Percentiles rank a stretch among this genome's conserved stretches.
These are phyloP conservation scores for Xylaria sp. DNA, from an alignment of 2,329 filamentous ascomycete species.

Conservation along the genomic window DNA sequence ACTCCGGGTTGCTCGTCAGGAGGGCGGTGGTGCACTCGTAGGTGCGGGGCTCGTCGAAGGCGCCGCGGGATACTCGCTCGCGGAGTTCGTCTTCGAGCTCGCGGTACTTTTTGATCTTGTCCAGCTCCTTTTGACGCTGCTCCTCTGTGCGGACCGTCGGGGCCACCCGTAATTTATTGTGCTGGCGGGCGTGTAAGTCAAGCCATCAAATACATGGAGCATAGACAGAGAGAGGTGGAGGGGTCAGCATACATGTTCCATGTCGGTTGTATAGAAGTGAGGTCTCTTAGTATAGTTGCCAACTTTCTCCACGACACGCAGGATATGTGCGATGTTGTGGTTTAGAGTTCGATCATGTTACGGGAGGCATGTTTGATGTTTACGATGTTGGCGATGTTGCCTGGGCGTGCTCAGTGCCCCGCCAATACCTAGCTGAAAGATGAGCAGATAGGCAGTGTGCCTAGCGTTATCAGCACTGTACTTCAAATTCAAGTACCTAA, in stretches of 20 bases:
- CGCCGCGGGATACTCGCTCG: constrained; percentile 62
- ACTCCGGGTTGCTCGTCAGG: constrained; percentile 82
- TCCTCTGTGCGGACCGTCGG: constrained; percentile 71
- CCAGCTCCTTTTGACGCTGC: constrained; percentile 75
- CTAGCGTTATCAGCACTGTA: too few relatives aligned
- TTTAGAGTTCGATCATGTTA: neutral
- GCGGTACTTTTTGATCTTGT: constrained; percentile 80
- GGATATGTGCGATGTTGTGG: neutral
- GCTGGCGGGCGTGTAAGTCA: constrained; percentile 61
- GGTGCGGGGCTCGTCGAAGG: constrained; percentile 60
- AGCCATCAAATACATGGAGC: too few relatives aligned
- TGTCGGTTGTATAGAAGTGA: constrained; percentile 35
- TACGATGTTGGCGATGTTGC: constrained; percentile 5
- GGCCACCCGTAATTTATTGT: constrained; percentile 80
- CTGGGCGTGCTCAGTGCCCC: neutral
- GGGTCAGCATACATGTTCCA: constrained; percentile 31
- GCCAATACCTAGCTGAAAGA: too few relatives aligned
- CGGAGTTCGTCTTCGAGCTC: constrained; percentile 75
- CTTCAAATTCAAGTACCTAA: too few relatives aligned
- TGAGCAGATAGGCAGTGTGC: too few relatives aligned
- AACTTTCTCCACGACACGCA: neutral
- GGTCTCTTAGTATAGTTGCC: constrained; percentile 1
- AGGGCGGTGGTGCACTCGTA: constrained; percentile 77
- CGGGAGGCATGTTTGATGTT: too few relatives aligned
- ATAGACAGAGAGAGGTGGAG: neutral